Evolutionary conservation across 495 filamentous ascomycete genomes (phyloP).

Genomic region (Podospora bellae-mahoneyi): DNA sequence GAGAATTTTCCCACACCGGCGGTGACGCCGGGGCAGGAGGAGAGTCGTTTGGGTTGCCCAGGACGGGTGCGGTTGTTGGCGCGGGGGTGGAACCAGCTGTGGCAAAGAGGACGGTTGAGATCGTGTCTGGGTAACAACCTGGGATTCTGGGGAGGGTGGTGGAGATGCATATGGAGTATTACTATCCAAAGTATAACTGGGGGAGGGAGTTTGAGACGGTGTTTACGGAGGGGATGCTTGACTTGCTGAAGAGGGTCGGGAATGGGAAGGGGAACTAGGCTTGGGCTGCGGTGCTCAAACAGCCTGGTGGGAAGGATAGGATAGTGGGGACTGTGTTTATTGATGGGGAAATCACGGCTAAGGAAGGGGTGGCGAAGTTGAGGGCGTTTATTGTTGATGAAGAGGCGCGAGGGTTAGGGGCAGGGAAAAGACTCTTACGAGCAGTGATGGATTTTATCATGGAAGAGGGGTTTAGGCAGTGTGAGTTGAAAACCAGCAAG

Average conservation of each 20-base stretch:
- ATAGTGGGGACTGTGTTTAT: constrained; percentile 34
- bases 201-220: constrained; percentile 27
- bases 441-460: constrained; percentile 34
- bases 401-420: constrained; percentile 22
- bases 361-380: constrained; percentile 21
- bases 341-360: constrained; percentile 24
- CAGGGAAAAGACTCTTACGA: constrained; percentile 29
- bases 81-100: not conserved
- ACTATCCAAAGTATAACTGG: constrained; percentile 24
- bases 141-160: constrained; percentile 32
- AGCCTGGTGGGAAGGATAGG: not conserved
- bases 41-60: not conserved
- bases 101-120: constrained; percentile 11
- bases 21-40: constrained; percentile 4
- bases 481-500: constrained; percentile 25
- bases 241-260: constrained; percentile 24
- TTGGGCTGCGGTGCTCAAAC: constrained; percentile 28
- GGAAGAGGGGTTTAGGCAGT: constrained; percentile 26
- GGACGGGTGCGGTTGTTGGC: not conserved
- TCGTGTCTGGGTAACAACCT: constrained; percentile 32
- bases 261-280: constrained; percentile 25
- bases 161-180: constrained; percentile 34
- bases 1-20: constrained; percentile 1
- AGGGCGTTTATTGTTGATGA: constrained; percentile 37
- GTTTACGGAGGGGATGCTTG: constrained; percentile 17